Conservation (phyloP, 2,329 filamentous ascomycete genomes). For the Xylariaceae sp. region DNA sequence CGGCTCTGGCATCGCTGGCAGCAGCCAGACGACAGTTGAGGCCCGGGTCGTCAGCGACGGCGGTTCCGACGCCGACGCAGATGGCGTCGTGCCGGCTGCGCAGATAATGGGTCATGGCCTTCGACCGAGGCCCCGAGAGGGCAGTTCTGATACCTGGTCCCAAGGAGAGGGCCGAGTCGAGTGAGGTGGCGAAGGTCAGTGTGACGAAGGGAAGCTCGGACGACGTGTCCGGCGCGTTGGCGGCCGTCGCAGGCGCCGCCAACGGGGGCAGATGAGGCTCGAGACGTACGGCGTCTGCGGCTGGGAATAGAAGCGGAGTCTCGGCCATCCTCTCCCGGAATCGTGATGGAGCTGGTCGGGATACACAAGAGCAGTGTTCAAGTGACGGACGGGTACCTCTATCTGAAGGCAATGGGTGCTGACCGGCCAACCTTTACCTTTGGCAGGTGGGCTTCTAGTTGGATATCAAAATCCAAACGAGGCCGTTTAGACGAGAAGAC, state of each 20-base stretch:
- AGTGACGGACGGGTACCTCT: too few species aligned
- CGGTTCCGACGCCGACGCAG: constrained; percentile 76
- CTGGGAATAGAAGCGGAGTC: constrained; percentile 19
- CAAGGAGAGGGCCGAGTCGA: constrained; percentile 73
- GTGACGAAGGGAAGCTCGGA: constrained; percentile 45
- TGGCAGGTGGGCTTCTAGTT: too few species aligned
- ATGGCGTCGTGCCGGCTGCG: constrained; percentile 79
- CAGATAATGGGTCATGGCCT: constrained; percentile 89
- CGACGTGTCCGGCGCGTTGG: background rate
- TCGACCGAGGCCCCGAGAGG: constrained; percentile 75
- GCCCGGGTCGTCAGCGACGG: constrained; percentile 74
- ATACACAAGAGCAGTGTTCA: too few species aligned
- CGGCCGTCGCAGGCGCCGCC: constrained; percentile 1
- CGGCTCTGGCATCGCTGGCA: constrained; percentile 27
- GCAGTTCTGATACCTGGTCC: constrained; percentile 72
- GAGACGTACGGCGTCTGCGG: constrained; percentile 19
- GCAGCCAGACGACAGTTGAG: constrained; percentile 71
- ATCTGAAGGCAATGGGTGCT: too few species aligned
- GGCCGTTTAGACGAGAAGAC: too few species aligned
- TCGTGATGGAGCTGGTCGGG: too few species aligned
- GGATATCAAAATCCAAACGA: too few species aligned
- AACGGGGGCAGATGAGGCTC: constrained; percentile 24
- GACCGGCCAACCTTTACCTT: too few species aligned
- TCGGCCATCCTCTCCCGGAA: constrained; percentile 16
- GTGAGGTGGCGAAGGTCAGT: constrained; percentile 82